Conservation (phyloP, 2,329 filamentous ascomycete species). For the Ophioceras dolichostomum region DNA sequence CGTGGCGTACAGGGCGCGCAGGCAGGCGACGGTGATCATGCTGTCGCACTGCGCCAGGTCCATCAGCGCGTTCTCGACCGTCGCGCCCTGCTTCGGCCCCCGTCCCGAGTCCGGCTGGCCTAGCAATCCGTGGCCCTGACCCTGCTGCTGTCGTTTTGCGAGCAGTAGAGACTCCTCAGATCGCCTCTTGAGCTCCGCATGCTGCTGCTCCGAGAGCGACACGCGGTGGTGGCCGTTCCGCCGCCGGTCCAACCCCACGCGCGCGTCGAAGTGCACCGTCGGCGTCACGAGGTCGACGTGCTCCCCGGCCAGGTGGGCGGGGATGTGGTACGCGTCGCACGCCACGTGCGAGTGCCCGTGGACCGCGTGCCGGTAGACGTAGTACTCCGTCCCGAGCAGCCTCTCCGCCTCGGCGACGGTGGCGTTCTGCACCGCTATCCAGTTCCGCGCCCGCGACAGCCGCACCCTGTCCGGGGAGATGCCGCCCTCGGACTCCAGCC, state of each 20-base stretch:
- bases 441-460: conserved; percentile 37
- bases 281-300: conserved; percentile 29
- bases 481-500: conserved; percentile 36
- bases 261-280: conserved; percentile 24
- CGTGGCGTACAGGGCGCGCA: conserved; percentile 33
- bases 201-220: conserved; percentile 10
- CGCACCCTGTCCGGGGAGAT: conserved; percentile 32
- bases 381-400: conserved; percentile 39
- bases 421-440: conserved; percentile 38
- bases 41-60: conserved; percentile 30
- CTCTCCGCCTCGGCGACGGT: conserved; percentile 39
- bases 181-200: conserved; percentile 9
- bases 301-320: conserved; percentile 18
- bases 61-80: conserved; percentile 16
- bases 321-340: conserved; percentile 27
- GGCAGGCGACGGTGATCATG: conserved; percentile 44
- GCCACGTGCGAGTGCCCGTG: conserved; percentile 23
- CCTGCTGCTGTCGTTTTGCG: neutral
- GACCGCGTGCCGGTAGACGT: conserved; percentile 30
- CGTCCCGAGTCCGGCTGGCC: conserved; percentile 13
- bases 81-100: conserved; percentile 17
- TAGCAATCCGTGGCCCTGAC: conserved; percentile 12
- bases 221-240: conserved; percentile 11
- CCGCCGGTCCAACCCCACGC: conserved; percentile 13
- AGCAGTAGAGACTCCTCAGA: conserved; percentile 7